phyloP scores from a whole-genome alignment of 108 stramenopile species.

The Skeletonema marinoi region DNA sequence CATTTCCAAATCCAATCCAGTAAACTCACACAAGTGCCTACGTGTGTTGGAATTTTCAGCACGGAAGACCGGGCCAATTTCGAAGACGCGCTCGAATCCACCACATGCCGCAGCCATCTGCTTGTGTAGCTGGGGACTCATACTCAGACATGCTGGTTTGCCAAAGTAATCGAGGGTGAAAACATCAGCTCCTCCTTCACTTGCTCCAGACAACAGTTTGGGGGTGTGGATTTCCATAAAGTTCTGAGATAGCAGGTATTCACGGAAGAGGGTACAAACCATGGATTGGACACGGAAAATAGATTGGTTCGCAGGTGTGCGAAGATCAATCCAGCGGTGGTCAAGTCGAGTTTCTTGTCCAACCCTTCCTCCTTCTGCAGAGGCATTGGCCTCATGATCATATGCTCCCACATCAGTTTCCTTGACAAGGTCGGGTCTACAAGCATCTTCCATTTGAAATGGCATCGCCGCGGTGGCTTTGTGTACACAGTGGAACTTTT shows the following conservation, averaged over 20 bases:
- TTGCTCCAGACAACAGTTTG: slow-evolving; percentile 96
- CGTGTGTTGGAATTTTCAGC: slow-evolving; percentile 98
- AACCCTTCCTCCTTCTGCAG: slow-evolving; percentile 75
- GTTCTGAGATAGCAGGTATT: slow-evolving; percentile 82
- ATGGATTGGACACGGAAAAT: slow-evolving; percentile 97
- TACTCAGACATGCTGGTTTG: slow-evolving; percentile 93
- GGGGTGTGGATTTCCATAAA: slow-evolving; percentile 99
- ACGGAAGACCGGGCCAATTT: slow-evolving; percentile 99
- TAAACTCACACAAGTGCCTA: slow-evolving; percentile 99
- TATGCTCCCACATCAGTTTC: slow-evolving; percentile 87
- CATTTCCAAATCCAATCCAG: slow-evolving; percentile 99
- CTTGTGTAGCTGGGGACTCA: slow-evolving; percentile 99
- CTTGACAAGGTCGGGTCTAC: slow-evolving; percentile 84
- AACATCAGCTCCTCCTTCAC: slow-evolving; percentile 96
- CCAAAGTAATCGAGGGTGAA: slow-evolving; percentile 98
- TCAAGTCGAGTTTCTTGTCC: slow-evolving; percentile 93
- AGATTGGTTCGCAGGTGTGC: slow-evolving; percentile 98
- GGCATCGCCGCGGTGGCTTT: slow-evolving; percentile 88
- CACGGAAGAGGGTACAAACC: slow-evolving; percentile 95
- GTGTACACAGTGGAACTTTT: slow-evolving; percentile 85
- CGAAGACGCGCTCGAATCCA: slow-evolving; percentile 98
- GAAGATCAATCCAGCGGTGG: slow-evolving; percentile 96
- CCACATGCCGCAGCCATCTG: slow-evolving; percentile 98
- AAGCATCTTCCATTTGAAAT: slow-evolving; percentile 98
- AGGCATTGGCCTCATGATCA: slow-evolving; percentile 73